Percentiles rank a stretch among this genome's conserved stretches.
phyloP scores from a whole-genome alignment of 345 rosid genomes.

The Anastatica hierochuntica region DNA sequence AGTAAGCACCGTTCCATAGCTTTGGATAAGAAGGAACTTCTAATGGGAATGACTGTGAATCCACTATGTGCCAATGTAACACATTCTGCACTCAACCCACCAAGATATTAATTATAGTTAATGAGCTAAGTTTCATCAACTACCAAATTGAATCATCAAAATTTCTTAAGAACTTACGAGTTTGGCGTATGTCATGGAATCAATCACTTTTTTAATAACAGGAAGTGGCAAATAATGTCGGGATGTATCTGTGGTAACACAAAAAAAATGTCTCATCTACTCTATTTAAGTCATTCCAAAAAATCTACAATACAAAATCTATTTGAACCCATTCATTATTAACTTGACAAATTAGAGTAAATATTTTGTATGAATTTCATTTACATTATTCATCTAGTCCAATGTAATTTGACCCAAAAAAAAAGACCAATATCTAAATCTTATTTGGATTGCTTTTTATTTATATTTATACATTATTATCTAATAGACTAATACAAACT shows the following conservation, averaged over 20 bases:
- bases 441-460: too few species aligned
- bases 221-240: conserved; percentile 61
- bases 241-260: conserved; percentile 48
- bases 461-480: too few species aligned
- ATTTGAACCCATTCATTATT: too few species aligned
- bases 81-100: conserved; percentile 40
- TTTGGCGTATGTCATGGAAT: conserved; percentile 63
- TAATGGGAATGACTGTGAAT: conserved; percentile 56
- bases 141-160: neutral
- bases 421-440: too few species aligned
- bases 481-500: too few species aligned
- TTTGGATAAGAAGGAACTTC: conserved; percentile 70
- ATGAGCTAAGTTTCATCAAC: conserved; percentile 1
- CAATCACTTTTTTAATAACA: conserved; percentile 54
- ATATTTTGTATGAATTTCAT: too few species aligned
- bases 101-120: neutral
- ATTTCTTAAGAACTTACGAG: conserved; percentile 34
- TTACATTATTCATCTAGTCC: too few species aligned
- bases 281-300: too few species aligned
- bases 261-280: neutral
- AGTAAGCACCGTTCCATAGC: conserved; percentile 67
- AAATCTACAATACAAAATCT: too few species aligned
- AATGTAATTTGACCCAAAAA: too few species aligned
- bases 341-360: too few species aligned
- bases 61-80: conserved; percentile 75